These are phyloP conservation scores for Xylogone sp. DNA, from an alignment of 2,329 filamentous ascomycete species.

Conservation along the genomic window DNA sequence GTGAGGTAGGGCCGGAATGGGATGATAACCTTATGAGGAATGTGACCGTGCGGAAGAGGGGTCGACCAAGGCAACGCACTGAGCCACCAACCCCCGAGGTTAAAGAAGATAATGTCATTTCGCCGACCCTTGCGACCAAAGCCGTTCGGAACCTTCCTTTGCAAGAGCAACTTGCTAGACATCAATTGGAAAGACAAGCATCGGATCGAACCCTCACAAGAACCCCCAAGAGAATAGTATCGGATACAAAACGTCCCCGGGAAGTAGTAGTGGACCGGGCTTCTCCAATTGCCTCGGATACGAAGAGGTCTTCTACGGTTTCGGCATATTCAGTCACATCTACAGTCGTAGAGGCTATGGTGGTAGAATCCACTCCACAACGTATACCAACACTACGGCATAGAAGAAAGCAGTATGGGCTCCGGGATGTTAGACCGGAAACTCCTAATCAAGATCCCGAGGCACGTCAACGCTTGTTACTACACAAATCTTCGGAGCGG, in stretches of 20 bases:
- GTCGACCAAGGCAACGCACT: conserved; percentile 10
- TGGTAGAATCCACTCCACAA: conserved; percentile 47
- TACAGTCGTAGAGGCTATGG: conserved; percentile 51
- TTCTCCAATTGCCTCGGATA: conserved; percentile 30
- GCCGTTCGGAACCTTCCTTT: conserved; percentile 24
- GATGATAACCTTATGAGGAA: conserved; percentile 50
- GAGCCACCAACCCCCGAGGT: conserved; percentile 36
- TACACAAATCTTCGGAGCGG: conserved; percentile 18
- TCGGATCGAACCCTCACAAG: conserved; percentile 5
- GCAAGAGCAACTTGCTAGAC: conserved; percentile 22
- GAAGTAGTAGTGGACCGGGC: conserved; percentile 15
- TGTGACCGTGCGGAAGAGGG: conserved; percentile 46
- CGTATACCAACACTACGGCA: conserved; percentile 55
- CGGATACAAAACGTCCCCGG: conserved; percentile 3
- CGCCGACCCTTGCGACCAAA: conserved; percentile 49
- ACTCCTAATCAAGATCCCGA: conserved; percentile 35
- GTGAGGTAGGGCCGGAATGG: conserved; percentile 51
- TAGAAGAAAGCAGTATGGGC: conserved; percentile 49
- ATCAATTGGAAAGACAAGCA: conserved; percentile 17
- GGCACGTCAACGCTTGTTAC: conserved; percentile 17
- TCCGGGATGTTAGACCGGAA: conserved; percentile 43
- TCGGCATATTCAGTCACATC: conserved; percentile 53
- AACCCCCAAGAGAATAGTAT: neutral
- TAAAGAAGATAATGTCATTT: conserved; percentile 43
- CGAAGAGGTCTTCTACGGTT: conserved; percentile 47